Percentiles rank a stretch among this genome's conserved stretches.
phyloP scores from a whole-genome alignment of 1,284 basidiomycete species.

The Laetiporus sulphureus region DNA sequence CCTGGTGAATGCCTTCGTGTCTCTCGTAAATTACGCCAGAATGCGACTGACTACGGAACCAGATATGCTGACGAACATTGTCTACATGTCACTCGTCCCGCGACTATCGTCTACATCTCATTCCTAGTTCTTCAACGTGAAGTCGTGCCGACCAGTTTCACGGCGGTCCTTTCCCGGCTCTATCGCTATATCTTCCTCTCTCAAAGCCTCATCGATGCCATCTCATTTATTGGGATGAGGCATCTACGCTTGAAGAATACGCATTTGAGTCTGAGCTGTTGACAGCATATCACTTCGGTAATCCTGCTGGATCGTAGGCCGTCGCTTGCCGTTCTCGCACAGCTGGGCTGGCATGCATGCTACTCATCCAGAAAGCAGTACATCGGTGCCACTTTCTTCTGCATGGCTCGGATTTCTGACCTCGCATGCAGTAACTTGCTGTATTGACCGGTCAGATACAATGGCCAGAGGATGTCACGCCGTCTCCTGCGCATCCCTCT shows the following conservation, averaged over 20 bases:
- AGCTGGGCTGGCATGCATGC: conserved; percentile 68
- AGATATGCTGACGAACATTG: conserved; percentile 23
- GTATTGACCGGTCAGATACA: conserved; percentile 78
- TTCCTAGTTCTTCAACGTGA: conserved; percentile 68
- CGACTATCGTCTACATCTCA: conserved; percentile 60
- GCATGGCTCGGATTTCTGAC: neutral
- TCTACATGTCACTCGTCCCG: too few relatives aligned
- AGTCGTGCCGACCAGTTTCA: conserved; percentile 69
- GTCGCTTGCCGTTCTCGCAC: conserved; percentile 72
- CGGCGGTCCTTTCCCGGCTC: conserved; percentile 69
- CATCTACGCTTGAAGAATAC: neutral
- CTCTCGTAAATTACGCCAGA: conserved; percentile 29
- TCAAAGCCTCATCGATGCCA: conserved; percentile 72
- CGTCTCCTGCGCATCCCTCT: conserved; percentile 20
- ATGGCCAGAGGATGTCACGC: conserved; percentile 59
- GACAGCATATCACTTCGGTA: conserved; percentile 72
- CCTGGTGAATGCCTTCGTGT: conserved; percentile 45
- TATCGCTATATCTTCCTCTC: conserved; percentile 78
- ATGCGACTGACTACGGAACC: conserved; percentile 5
- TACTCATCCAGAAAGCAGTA: conserved; percentile 72
- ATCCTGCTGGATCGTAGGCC: conserved; percentile 75
- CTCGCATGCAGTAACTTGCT: conserved; percentile 65
- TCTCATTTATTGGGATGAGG: conserved; percentile 68
- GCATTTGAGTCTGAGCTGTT: neutral
- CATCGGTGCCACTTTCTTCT: conserved; percentile 20